Base-by-base conservation (phyloP, 176 grass and related monocot genomes). In the Oryza rufipogon region DNA sequence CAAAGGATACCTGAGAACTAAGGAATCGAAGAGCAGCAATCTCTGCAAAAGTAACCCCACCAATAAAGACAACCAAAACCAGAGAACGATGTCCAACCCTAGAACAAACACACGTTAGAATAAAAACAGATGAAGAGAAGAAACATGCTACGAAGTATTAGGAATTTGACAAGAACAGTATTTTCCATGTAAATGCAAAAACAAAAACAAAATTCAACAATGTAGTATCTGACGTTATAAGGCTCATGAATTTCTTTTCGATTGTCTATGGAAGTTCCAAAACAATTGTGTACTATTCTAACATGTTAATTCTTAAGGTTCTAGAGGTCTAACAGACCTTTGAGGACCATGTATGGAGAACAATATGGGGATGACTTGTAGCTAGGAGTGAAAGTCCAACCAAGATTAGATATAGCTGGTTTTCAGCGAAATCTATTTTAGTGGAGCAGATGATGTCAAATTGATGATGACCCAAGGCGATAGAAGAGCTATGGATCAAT, bases 1-100 rank as follows among this genome's bases (percentile, higher is more conserved):
- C 36, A 8, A 58, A 73, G 25, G 64, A 3, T 90, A 98, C 96
- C 89, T 98, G 96, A 25, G 91, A 87, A 86, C 93, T 95, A 86
- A 98, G 93, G 81, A 98, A 98, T 14, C 93, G 87, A 76, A 98
- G 85, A 19, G 96, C 93, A 94, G 93, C 91, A 89, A 98, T 94
- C 71, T 95, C 93, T 33, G 91, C 91, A 89, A 90, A 98, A 86
- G 96, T 95, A 66, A 94, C 86, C 19, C 93, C 96, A 20, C 96
- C 91, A 87, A 95, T 80, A 76, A 98, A 98, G 61, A 93, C 86
- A 81, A 98, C 93, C 47, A 98, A 87, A 74, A 91, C 96, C 8
- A 98, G 56, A 49, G 93, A 95, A 41, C 91, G 89, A 49, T 87
- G 89, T 77, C 93, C 81, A 86, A 91, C 77, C 85, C 96, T 98